phyloP scores from a whole-genome alignment of 1,284 basidiomycete species.

The Fomitopsis schrenkii region DNA sequence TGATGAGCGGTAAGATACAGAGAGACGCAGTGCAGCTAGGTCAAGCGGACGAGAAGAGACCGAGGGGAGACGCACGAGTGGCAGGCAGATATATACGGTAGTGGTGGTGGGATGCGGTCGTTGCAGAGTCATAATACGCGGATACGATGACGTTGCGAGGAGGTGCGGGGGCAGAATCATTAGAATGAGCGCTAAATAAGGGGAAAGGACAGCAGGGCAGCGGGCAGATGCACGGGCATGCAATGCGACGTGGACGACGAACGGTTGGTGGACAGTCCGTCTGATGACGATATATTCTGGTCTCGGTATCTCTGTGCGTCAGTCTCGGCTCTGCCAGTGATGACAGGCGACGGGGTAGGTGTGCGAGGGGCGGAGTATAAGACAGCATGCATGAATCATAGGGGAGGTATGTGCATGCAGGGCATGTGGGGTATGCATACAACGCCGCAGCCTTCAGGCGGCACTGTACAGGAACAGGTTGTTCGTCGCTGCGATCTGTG shows the following conservation, averaged over 20 bases:
- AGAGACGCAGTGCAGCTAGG: conserved; percentile 4
- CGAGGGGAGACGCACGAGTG: conserved; percentile 2
- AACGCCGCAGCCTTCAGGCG: conserved; percentile 43
- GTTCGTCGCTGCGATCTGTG: conserved; percentile 90
- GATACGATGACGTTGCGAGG: background rate
- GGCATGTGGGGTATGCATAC: conserved; percentile 8
- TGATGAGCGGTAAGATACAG: conserved; percentile 12
- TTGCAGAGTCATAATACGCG: background rate
- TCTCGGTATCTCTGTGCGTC: conserved; percentile 20
- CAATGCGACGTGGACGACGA: background rate
- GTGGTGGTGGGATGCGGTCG: background rate
- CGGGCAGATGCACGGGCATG: background rate
- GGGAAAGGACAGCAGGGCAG: conserved; percentile 3
- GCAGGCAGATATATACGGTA: conserved; percentile 2
- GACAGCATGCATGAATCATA: background rate
- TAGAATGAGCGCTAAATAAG: conserved; percentile 1
- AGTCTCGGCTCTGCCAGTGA: conserved; percentile 15
- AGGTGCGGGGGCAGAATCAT: background rate
- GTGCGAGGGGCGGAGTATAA: conserved; percentile 8
- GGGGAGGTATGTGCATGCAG: conserved; percentile 1
- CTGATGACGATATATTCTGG: conserved; percentile 1
- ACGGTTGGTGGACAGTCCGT: conserved; percentile 12
- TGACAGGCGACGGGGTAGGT: conserved; percentile 3
- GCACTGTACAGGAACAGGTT: conserved; percentile 88
- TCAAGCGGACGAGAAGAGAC: conserved; percentile 4